Conservation (phyloP, 176 grass and related monocot species). For the Puccinellia tenuiflora region DNA sequence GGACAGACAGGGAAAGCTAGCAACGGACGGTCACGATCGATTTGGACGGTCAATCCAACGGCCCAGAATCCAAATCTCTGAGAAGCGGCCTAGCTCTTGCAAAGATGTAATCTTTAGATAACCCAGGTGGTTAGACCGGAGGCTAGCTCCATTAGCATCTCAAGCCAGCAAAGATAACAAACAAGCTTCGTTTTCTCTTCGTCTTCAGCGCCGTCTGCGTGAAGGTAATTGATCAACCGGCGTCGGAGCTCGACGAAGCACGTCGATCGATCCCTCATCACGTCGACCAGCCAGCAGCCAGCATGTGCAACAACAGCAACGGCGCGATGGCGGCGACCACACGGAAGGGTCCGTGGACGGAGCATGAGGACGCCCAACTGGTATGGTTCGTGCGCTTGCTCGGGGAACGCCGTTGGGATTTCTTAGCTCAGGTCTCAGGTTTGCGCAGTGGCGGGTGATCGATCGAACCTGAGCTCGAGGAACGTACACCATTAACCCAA, state of each 20-base stretch:
- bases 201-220: neutral
- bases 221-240: no score
- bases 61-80: no score
- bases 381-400: conserved; percentile 99
- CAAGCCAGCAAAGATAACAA: neutral
- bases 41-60: no score
- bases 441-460: conserved; percentile 99
- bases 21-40: no score
- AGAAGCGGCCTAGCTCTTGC: no score
- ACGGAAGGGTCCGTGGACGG: conserved; percentile 89
- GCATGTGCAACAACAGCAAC: conserved; percentile 3
- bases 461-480: conserved; percentile 14
- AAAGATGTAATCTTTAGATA: no score
- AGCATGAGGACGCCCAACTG: conserved; percentile 97
- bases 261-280: neutral
- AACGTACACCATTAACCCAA: neutral
- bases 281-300: neutral
- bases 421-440: conserved; percentile 99
- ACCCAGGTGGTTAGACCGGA: conserved; percentile 13
- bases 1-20: no score
- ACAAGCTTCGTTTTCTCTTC: neutral
- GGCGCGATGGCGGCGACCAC: neutral
- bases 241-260: no score
- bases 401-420: conserved; percentile 99
- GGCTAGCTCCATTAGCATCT: neutral